Conservation (phyloP, 169 alveolate species). For the Eimeria maxima region DNA sequence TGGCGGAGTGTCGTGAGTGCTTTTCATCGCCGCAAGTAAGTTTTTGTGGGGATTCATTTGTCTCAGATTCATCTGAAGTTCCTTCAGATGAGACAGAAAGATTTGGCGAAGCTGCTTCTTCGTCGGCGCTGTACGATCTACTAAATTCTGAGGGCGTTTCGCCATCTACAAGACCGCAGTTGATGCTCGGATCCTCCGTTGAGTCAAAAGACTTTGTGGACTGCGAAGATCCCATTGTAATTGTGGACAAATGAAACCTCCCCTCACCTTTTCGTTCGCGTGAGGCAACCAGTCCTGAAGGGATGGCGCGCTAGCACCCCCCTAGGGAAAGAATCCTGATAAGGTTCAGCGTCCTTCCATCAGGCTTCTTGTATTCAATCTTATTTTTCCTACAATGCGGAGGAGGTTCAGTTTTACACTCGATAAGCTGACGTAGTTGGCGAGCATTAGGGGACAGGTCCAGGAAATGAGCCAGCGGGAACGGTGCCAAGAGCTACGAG, state of each 20-base stretch:
- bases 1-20: constrained; percentile 73
- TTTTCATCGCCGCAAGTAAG: not conserved
- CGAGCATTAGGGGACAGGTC: constrained; percentile 58
- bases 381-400: not conserved
- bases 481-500: not conserved
- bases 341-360: constrained; percentile 61
- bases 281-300: constrained; percentile 56
- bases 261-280: constrained; percentile 45
- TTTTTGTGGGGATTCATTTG: not conserved
- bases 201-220: constrained; percentile 42
- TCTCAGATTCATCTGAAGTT: constrained; percentile 43
- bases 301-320: constrained; percentile 70
- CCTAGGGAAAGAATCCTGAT: constrained; percentile 8
- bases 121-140: constrained; percentile 61
- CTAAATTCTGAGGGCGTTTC: constrained; percentile 33
- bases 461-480: constrained; percentile 61
- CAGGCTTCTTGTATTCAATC: not conserved
- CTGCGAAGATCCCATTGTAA: constrained; percentile 61
- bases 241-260: not conserved
- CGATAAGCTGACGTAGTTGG: not conserved
- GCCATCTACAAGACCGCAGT: constrained; percentile 38
- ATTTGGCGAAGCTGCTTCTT: constrained; percentile 33
- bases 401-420: constrained; percentile 9
- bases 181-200: not conserved
- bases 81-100: constrained; percentile 37